Conservation (phyloP, 2,329 filamentous ascomycete species). For the Moelleriella libera region DNA sequence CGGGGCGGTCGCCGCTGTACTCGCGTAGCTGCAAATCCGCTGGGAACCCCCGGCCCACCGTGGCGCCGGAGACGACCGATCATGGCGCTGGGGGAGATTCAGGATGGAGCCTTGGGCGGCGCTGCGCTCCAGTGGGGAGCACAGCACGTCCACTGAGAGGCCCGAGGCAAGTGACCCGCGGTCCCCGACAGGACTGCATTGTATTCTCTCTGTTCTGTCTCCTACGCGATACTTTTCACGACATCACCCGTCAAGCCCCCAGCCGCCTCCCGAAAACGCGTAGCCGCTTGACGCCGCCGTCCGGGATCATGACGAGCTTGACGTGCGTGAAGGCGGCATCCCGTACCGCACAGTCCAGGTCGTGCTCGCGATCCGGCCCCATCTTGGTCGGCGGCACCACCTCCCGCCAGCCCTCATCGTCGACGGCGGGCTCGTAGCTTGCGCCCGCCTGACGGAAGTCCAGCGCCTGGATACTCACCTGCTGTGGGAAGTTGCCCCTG, state of each 20-base stretch:
- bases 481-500: constrained; percentile 70
- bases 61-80: too few relatives aligned
- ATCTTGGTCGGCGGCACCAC: constrained; percentile 53
- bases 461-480: constrained; percentile 52
- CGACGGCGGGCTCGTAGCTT: constrained; percentile 35
- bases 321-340: constrained; percentile 61
- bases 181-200: not conserved
- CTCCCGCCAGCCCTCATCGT: constrained; percentile 49
- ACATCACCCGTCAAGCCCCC: too few relatives aligned
- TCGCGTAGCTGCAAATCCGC: too few relatives aligned
- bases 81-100: too few relatives aligned
- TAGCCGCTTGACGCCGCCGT: constrained; percentile 83
- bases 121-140: too few relatives aligned
- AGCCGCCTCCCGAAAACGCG: constrained; percentile 29
- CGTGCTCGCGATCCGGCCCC: constrained; percentile 59
- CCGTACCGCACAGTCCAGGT: constrained; percentile 40
- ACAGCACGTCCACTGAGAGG: too few relatives aligned
- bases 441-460: constrained; percentile 29
- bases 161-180: too few relatives aligned
- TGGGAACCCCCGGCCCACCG: too few relatives aligned
- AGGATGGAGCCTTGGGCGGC: too few relatives aligned
- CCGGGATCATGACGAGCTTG: constrained; percentile 85
- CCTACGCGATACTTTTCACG: too few relatives aligned
- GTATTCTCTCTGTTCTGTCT: not conserved
- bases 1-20: too few relatives aligned